These are phyloP conservation scores for Golubevia pallescens DNA, from an alignment of 1,284 basidiomycete genomes.

Conservation along the genomic window DNA sequence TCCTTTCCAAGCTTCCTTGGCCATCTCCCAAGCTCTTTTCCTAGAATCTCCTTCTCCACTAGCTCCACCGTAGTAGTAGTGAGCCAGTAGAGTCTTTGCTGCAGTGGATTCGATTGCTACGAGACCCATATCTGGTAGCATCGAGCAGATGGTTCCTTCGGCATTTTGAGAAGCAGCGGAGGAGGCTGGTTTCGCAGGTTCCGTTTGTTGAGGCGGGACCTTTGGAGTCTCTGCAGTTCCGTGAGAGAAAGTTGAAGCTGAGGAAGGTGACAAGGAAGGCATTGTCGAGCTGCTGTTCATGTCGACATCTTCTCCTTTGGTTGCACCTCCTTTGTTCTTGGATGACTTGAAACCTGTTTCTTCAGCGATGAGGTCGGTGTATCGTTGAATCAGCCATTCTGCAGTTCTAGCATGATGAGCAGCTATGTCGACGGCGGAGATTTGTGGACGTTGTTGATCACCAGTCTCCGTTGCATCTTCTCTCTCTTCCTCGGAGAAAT, in stretches of 20 bases:
- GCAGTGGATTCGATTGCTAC: constrained; percentile 43
- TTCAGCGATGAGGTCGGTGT: background rate
- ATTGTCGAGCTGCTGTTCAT: background rate
- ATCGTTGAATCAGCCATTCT: constrained; percentile 26
- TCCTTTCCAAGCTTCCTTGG: background rate
- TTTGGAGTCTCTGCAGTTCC: background rate
- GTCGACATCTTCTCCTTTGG: background rate
- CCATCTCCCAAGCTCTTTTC: background rate
- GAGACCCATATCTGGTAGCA: constrained; percentile 26
- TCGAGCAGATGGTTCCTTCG: background rate
- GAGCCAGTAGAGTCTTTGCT: constrained; percentile 38
- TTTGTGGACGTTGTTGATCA: background rate
- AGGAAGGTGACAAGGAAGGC: background rate
- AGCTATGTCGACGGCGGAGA: constrained; percentile 27
- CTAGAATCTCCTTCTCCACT: background rate
- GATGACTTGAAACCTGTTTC: background rate
- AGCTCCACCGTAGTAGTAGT: constrained; percentile 38
- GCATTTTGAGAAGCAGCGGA: no score
- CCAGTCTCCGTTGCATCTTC: background rate
- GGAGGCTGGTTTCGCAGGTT: background rate
- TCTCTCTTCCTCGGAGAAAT: background rate
- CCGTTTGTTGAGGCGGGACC: background rate
- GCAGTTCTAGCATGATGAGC: constrained; percentile 41
- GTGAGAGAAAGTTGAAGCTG: background rate
- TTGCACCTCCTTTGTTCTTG: background rate